These are phyloP conservation scores for Citrullus amarus DNA, from an alignment of 306 rosid genomes.

Conservation along the genomic window DNA sequence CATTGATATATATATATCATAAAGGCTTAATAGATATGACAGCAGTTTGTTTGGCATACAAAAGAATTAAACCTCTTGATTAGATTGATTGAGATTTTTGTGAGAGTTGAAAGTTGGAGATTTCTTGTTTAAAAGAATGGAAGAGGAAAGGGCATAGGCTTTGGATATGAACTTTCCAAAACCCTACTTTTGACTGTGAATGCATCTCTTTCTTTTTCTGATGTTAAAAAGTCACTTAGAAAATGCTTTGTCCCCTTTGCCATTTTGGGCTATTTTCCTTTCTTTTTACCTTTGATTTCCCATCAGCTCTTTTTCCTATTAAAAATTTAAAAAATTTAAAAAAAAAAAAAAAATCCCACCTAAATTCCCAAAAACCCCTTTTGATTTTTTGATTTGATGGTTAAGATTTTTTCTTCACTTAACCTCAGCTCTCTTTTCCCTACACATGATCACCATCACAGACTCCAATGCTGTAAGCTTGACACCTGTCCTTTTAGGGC, in stretches of 20 bases:
- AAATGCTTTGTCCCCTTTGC: slow-evolving; percentile 17
- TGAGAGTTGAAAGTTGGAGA: background rate
- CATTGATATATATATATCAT: background rate
- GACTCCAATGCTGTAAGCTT: slow-evolving; percentile 16
- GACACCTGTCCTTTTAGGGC: background rate
- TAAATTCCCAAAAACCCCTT: slow-evolving; percentile 6
- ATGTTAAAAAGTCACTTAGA: slow-evolving; percentile 20
- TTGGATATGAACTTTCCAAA: background rate
- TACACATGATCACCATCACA: slow-evolving; percentile 13
- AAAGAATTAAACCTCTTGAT: background rate
- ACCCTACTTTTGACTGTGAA: background rate
- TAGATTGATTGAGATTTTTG: slow-evolving; percentile 4
- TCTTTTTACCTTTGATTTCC: background rate
- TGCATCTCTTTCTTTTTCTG: slow-evolving; percentile 8
- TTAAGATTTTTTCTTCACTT: slow-evolving; percentile 21
- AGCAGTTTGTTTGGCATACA: slow-evolving; percentile 1
- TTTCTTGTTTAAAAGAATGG: background rate
- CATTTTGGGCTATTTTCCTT: background rate
- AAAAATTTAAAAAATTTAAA: too few relatives aligned
- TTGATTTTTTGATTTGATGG: slow-evolving; percentile 44
- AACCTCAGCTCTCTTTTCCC: background rate
- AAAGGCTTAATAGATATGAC: background rate
- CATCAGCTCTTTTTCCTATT: background rate
- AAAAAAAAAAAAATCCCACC: background rate
- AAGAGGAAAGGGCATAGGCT: background rate